Conservation (phyloP, 345 rosid species). For the Eucalyptus grandis region DNA sequence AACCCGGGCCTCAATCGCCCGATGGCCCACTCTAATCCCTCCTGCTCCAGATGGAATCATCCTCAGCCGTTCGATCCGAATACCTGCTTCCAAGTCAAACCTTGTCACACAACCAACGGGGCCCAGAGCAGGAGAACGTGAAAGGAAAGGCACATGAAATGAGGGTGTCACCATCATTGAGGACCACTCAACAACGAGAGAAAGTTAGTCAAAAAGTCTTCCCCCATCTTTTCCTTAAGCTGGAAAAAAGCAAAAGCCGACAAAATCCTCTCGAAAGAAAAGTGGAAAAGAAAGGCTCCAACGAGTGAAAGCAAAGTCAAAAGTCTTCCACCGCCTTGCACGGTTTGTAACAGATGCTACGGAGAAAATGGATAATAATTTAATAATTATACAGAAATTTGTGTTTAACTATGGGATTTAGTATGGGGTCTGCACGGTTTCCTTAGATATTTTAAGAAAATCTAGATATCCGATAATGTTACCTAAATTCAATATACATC, state of each 20-base stretch:
- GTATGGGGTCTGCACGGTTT: fast-evolving
- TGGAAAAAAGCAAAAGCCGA: too few relatives aligned
- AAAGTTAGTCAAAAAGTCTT: too few relatives aligned
- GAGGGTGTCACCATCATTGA: neutral
- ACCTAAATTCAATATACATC: fast-evolving
- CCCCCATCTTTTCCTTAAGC: fast-evolving
- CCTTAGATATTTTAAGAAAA: neutral
- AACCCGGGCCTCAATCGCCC: fast-evolving
- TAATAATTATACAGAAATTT: too few relatives aligned
- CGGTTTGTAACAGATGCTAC: fast-evolving
- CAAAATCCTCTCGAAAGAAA: too few relatives aligned
- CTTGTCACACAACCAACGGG: neutral
- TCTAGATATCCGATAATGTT: neutral
- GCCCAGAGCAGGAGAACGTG: neutral
- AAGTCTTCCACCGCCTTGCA: too few relatives aligned
- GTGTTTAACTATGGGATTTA: neutral
- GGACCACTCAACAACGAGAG: neutral
- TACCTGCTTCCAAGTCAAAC: neutral
- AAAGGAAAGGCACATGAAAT: neutral
- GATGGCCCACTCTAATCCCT: neutral
- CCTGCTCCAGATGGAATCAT: neutral
- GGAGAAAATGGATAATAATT: too few relatives aligned
- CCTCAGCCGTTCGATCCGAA: neutral
- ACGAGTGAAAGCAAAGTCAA: too few relatives aligned
- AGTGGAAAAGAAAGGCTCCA: too few relatives aligned